phyloP scores from a whole-genome alignment of 1,284 basidiomycete genomes.

The Anthracocystis walkeri region DNA sequence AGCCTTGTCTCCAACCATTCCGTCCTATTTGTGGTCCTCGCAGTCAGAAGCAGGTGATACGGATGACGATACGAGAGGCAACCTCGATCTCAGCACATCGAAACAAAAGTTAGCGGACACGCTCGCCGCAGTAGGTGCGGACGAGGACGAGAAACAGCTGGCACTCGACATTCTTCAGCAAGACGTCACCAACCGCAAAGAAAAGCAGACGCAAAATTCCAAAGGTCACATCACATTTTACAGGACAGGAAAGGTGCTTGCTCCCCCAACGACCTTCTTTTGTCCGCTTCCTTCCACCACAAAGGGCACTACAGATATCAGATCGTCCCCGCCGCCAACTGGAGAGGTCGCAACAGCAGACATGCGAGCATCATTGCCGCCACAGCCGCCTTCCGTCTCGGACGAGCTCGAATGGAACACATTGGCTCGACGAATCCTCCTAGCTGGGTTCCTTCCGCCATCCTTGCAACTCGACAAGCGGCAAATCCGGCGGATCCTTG shows the following conservation, averaged over 20 bases:
- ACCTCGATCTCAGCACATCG: not conserved
- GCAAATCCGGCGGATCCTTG: constrained; percentile 29
- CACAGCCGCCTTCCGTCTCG: not conserved
- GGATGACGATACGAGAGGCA: constrained; percentile 10
- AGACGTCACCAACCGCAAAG: constrained; percentile 5
- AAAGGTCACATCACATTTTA: constrained; percentile 22
- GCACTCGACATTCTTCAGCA: constrained; percentile 32
- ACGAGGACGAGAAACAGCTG: constrained; percentile 20
- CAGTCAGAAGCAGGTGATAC: constrained; percentile 30
- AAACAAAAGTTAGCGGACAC: constrained; percentile 18
- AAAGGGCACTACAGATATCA: not conserved
- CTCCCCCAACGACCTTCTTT: constrained; percentile 10
- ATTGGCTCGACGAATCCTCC: constrained; percentile 14
- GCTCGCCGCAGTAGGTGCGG: constrained; percentile 14
- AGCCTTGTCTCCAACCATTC: constrained; percentile 42
- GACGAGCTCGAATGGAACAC: constrained; percentile 15
- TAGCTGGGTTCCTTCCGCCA: constrained; percentile 20
- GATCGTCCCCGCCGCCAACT: not conserved
- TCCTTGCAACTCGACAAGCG: constrained; percentile 18
- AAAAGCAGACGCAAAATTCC: not conserved
- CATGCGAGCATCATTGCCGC: constrained; percentile 1
- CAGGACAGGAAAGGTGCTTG: constrained; percentile 17
- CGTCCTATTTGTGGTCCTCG: constrained; percentile 45
- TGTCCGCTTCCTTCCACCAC: constrained; percentile 15
- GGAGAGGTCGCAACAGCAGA: not conserved